Evolutionary conservation across 1,284 basidiomycete genomes (phyloP).

Genomic region (Heterobasidion irregulare): DNA sequence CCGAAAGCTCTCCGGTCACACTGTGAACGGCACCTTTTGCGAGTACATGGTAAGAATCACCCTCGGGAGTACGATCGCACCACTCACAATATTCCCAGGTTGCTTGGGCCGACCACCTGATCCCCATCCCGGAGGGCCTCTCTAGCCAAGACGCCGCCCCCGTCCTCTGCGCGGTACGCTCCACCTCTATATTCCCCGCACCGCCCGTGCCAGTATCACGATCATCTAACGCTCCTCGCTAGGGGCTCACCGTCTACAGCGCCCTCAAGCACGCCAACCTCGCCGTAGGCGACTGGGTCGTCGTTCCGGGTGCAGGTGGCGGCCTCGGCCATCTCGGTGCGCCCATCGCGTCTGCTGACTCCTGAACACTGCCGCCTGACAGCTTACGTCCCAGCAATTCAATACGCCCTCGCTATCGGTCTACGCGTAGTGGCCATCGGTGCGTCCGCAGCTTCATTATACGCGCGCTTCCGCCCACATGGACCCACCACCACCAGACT

Average conservation of each 20-base stretch:
- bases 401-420: conserved; percentile 61
- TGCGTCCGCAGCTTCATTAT: neutral
- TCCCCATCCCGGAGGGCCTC: conserved; percentile 51
- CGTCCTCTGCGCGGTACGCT: conserved; percentile 54
- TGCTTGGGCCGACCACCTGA: conserved; percentile 55
- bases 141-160: conserved; percentile 54
- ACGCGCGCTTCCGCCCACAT: neutral
- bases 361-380: neutral
- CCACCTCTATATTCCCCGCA: neutral
- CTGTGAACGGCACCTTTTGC: conserved; percentile 47
- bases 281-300: conserved; percentile 56
- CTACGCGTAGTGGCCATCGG: conserved; percentile 66
- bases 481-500: conserved; percentile 30
- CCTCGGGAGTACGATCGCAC: neutral
- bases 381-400: conserved; percentile 36
- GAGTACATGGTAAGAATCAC: conserved; percentile 33
- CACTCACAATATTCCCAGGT: conserved; percentile 23
- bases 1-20: conserved; percentile 44
- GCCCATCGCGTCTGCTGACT: no score
- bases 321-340: conserved; percentile 51
- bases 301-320: conserved; percentile 61
- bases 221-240: neutral
- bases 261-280: conserved; percentile 51
- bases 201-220: no score
- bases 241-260: conserved; percentile 65